These are phyloP conservation scores for Themeda triandra DNA, from an alignment of 176 grass and related monocot species.

Conservation along the genomic window DNA sequence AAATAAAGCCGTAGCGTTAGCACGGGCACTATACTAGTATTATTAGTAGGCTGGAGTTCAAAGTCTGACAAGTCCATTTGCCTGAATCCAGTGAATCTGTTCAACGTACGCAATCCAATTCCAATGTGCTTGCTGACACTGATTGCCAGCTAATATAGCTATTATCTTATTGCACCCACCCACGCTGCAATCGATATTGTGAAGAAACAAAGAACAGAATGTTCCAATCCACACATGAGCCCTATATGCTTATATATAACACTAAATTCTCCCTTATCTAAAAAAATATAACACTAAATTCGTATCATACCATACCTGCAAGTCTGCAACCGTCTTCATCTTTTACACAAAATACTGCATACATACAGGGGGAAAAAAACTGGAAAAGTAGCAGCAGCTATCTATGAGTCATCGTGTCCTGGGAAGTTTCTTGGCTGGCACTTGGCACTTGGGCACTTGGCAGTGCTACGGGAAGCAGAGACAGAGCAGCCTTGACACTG, in stretches of 20 bases:
- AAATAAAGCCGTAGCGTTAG: no score
- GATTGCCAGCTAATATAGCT: not conserved
- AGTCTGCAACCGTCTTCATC: not conserved
- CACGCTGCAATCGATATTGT: not conserved
- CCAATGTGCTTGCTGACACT: not conserved
- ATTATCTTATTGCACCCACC: not conserved
- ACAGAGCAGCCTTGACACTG: no score
- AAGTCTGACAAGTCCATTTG: not conserved
- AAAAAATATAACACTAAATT: not conserved
- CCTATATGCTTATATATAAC: no score
- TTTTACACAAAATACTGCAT: not conserved
- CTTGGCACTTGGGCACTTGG: no score
- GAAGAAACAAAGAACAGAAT: not conserved
- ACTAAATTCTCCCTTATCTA: no score
- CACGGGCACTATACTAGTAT: no score
- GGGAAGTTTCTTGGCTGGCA: slow-evolving; percentile 4
- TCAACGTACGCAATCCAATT: not conserved
- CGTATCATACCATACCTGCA: not conserved
- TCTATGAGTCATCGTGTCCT: not conserved
- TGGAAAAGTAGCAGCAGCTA: not conserved
- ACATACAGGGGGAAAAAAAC: not conserved
- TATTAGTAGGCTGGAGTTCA: not conserved
- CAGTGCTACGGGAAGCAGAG: no score
- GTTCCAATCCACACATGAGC: not conserved
- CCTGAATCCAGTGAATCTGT: not conserved